phyloP scores from a whole-genome alignment of 1,139 yeast genomes.

The Arxiozyma bovina region DNA sequence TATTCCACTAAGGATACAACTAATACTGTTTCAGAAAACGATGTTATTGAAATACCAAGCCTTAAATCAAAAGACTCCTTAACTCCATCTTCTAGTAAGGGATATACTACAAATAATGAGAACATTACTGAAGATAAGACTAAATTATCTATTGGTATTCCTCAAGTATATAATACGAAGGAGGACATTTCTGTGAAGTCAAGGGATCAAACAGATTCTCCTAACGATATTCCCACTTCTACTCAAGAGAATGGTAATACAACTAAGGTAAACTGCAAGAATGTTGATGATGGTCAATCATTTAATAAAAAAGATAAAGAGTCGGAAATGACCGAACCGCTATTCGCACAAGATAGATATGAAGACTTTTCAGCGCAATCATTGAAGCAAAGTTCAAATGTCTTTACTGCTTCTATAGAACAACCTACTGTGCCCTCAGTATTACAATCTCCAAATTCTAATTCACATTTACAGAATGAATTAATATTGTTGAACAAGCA shows the following conservation, averaged over 20 bases:
- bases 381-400: not conserved
- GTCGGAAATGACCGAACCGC: not conserved
- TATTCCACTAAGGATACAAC: not conserved
- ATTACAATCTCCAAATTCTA: not conserved
- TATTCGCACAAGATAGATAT: not conserved
- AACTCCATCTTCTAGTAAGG: not conserved
- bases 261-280: no score
- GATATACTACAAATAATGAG: not conserved
- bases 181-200: no score
- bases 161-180: not conserved
- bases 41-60: not conserved
- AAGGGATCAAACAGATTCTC: no score
- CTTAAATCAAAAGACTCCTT: not conserved
- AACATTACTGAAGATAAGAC: not conserved
- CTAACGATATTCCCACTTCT: no score
- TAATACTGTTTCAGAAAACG: not conserved
- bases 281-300: not conserved
- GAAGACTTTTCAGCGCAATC: not conserved
- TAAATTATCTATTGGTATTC: not conserved
- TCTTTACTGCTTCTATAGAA: not conserved
- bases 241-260: no score
- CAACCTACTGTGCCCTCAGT: not conserved
- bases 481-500: slow-evolving; percentile 20
- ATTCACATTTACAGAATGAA: slow-evolving; percentile 16
- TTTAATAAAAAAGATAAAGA: no score